Evolutionary conservation across 2,329 filamentous ascomycete species (phyloP), one percentile per base, ranked within the genome.

Genomic region (Colletotrichum horii): DNA sequence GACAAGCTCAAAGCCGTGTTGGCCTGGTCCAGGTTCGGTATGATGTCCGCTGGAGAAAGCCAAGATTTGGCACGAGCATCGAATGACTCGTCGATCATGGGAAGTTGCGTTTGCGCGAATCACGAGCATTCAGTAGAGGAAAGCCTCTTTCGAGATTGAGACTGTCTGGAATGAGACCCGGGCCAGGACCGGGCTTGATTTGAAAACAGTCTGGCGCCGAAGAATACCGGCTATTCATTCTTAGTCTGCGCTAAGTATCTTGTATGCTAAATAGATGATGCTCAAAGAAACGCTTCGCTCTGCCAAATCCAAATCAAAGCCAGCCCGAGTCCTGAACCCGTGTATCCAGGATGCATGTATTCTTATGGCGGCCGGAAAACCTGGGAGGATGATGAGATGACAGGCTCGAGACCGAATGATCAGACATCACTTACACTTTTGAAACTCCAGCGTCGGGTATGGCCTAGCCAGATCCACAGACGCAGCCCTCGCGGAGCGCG

Each of bases 401-500:
- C 30, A 19, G 16, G 26, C 12, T 28, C 8, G 9, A 7, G 26
- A 28, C n/a, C 8, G n/a, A 38, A 22, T 9, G 22, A 32, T 9
- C 6, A 26, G 61, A 28, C 48, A 14, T 24, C 65, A 62, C 72
- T 36, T 32, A 75, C 68, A 36, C 58, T 64, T 43, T 16, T 38
- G 60, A 60, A 48, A 74, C 16, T 30, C 16, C 66, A 26, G 6
- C 14, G 22, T 11, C 24, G 30, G 24, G 11, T 7, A 2, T 26
- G 12, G 8, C 26, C n/a, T 60, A 76, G 11, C 74, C 74, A 22
- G 74, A 76, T n/a, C 70, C 74, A 22, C 74, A 76, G n/a, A 74
- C 70, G 28, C 74, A 76, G 32, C 74, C 74, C 43, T 76, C 43
- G 12, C 74, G 74, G 7, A 76, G 70, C 19, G 70, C 74, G 19